Percentiles rank a stretch among this genome's conserved stretches.
Evolutionary conservation across 1,284 basidiomycete genomes (phyloP).

Genomic region (Puccinia polysora): DNA sequence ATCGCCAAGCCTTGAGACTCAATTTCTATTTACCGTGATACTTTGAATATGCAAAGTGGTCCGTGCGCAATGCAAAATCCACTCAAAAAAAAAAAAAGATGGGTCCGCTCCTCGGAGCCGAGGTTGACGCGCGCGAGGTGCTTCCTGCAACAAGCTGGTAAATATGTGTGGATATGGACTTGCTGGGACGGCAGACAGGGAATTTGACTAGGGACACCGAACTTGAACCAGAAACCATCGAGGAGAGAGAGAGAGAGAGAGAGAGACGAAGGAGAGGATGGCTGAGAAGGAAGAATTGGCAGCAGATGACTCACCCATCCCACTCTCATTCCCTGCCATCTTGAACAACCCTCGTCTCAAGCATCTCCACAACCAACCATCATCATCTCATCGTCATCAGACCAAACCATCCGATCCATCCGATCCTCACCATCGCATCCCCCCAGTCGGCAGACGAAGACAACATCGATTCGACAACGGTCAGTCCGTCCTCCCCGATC

Average conservation of each 20-base stretch:
- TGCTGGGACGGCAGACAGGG: too few relatives aligned
- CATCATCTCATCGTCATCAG: neutral
- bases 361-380: neutral
- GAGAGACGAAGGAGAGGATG: neutral
- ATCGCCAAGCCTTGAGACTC: too few relatives aligned
- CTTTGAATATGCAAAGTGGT: too few relatives aligned
- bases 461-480: neutral
- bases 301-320: neutral
- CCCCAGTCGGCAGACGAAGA: slow-evolving; percentile 1
- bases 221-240: too few relatives aligned
- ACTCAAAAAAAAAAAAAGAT: too few relatives aligned
- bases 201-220: too few relatives aligned
- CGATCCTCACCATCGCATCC: neutral
- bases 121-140: too few relatives aligned
- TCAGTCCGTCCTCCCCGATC: neutral
- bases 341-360: slow-evolving; percentile 6
- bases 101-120: too few relatives aligned
- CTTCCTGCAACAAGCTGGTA: too few relatives aligned
- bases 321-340: slow-evolving; percentile 17
- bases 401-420: neutral
- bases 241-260: neutral
- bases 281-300: neutral
- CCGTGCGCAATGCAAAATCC: too few relatives aligned
- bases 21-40: too few relatives aligned
- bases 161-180: too few relatives aligned